Conservation (phyloP, 768 basidiomycete species). For the Mycena galericulata region DNA sequence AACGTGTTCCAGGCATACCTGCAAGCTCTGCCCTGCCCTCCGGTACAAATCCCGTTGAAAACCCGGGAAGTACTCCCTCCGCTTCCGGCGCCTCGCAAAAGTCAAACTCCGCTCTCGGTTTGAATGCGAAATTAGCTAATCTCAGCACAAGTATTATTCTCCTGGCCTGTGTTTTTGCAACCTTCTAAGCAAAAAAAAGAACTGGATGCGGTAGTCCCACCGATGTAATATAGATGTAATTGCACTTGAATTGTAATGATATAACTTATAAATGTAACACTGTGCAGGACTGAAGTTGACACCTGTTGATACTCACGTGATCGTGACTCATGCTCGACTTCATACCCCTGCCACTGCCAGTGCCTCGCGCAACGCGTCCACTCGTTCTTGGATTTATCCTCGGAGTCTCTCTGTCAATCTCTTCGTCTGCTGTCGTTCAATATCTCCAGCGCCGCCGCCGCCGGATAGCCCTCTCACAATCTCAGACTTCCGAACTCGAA, state of each 20-base stretch:
- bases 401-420: conserved; percentile 82
- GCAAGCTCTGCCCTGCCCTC: not conserved
- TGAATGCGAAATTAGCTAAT: not conserved
- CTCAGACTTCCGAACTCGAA: conserved; percentile 38
- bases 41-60: not conserved
- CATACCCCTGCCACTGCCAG: not conserved
- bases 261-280: too few species aligned
- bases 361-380: conserved; percentile 29
- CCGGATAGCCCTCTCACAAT: conserved; percentile 48
- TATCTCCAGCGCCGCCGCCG: conserved; percentile 65
- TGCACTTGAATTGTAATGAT: too few species aligned
- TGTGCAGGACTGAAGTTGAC: too few species aligned
- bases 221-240: too few species aligned
- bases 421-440: conserved; percentile 72
- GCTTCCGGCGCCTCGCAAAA: not conserved
- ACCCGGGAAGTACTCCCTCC: not conserved
- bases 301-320: too few species aligned
- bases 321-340: conserved; percentile 4
- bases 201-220: not conserved
- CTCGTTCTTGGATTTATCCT: conserved; percentile 64
- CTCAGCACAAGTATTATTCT: not conserved
- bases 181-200: not conserved
- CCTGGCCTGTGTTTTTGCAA: not conserved
- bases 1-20: not conserved
- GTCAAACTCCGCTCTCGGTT: not conserved